These are phyloP conservation scores for Magnolia kwangsiensis DNA, from an alignment of 164 flowering plant genomes.

Conservation along the genomic window DNA sequence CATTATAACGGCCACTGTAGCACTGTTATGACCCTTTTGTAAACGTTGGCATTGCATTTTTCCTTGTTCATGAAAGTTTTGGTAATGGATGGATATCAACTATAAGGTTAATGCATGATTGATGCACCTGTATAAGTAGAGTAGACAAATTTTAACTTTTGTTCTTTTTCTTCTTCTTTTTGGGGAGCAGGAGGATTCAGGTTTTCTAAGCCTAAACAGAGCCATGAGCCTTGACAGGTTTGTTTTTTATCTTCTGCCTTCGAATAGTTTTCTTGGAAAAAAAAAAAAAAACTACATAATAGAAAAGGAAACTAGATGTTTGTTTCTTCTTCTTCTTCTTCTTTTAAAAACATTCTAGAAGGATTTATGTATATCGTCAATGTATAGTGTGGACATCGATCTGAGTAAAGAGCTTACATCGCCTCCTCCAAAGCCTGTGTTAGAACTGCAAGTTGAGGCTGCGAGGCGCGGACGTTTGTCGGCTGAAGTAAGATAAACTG, in stretches of 20 bases:
- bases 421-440: slow-evolving; percentile 34
- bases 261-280: background rate
- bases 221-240: slow-evolving; percentile 88
- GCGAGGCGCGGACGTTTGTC: slow-evolving; percentile 25
- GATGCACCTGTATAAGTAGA: background rate
- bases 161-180: background rate
- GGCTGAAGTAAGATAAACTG: slow-evolving; percentile 35
- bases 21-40: too few species aligned
- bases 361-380: background rate
- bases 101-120: background rate
- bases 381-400: slow-evolving; percentile 75
- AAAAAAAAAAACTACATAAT: background rate
- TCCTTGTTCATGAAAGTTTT: background rate
- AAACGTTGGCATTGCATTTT: background rate
- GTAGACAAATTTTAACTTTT: background rate
- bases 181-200: slow-evolving; percentile 67
- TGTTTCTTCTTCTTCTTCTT: background rate
- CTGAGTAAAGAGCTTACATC: slow-evolving; percentile 67
- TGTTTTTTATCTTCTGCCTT: slow-evolving; percentile 7
- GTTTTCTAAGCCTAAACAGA: slow-evolving; percentile 83
- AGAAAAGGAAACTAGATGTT: background rate
- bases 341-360: background rate
- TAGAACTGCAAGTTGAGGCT: slow-evolving; percentile 34
- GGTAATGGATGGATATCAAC: background rate
- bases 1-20: background rate